phyloP scores from a whole-genome alignment of 2,329 filamentous ascomycete species.

The Aspergillus calidoustus region DNA sequence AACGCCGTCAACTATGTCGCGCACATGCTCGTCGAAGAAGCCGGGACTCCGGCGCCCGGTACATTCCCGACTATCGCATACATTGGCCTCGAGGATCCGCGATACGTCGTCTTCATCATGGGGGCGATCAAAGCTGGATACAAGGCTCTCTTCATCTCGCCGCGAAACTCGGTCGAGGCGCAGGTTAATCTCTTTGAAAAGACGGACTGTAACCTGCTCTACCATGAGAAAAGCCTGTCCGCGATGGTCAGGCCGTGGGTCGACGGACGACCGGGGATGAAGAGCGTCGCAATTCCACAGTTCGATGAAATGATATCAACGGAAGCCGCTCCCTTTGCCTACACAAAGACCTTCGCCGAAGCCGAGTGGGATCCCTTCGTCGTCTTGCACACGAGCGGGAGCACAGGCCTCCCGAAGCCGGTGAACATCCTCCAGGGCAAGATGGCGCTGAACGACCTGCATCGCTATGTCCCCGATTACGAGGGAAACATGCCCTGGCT shows the following conservation, averaged over 20 bases:
- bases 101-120: constrained; percentile 15
- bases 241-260: constrained; percentile 8
- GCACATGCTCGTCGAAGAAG: constrained; percentile 7
- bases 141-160: constrained; percentile 10
- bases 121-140: constrained; percentile 15
- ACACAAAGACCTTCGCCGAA: constrained; percentile 38
- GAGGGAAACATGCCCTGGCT: constrained; percentile 4
- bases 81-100: constrained; percentile 14
- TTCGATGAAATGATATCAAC: constrained; percentile 4
- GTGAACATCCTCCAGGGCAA: constrained; percentile 34
- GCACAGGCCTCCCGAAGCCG: constrained; percentile 43
- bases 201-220: constrained; percentile 15
- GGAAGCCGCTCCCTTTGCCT: constrained; percentile 17
- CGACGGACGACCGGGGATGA: constrained; percentile 2
- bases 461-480: constrained; percentile 6
- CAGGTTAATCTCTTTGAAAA: constrained; percentile 12
- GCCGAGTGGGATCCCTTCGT: constrained; percentile 40
- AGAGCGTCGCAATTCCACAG: not conserved
- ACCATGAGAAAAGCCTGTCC: not conserved
- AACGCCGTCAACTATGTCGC: constrained; percentile 15
- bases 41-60: not conserved
- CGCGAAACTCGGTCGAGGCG: constrained; percentile 16
- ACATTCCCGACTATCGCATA: constrained; percentile 13
- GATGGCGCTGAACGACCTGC: constrained; percentile 21
- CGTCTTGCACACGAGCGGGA: constrained; percentile 42